Evolutionary conservation across 2,329 filamentous ascomycete genomes (phyloP), one percentile per base, ranked within the genome.

Genomic region (Colletotrichum sp.): DNA sequence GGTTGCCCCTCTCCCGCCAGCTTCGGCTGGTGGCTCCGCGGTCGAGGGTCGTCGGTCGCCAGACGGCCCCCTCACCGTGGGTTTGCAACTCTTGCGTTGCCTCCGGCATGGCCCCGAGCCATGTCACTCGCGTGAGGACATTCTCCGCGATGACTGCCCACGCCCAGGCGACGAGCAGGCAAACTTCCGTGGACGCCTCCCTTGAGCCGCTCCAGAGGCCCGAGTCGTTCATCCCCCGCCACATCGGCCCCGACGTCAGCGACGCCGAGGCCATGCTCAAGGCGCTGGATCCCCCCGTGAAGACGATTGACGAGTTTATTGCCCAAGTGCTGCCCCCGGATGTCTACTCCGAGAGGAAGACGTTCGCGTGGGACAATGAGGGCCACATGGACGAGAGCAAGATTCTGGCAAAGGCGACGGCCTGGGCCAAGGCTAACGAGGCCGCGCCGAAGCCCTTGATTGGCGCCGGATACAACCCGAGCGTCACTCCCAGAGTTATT

Each of bases 401-500:
- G 79, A 87, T 93, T 55, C 84, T 92, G 59, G 86, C 87, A 6
- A 84, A 84, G 12, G 85, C 83, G 39, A 79, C 82, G 10, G 78
- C 80, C 4, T 82, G 84, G 32, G 81, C 84, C 34, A 82, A 81
- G 62, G 81, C 81, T 69, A 89, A 88, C 77, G 87, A 87, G 52
- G 64, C 75, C 16, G 75, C 71, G 3, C 77, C 77, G 73, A 87
- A 92, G 80, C 96, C 92, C 81, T 94, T 96, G 82, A 96, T 98
- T 79, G 96, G 96, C 6, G 92, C 91, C 74, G 96, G 96, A 74
- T 99, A 98, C 89, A 95, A 96, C 79, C 93, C 92, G 44, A 96
- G 95, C n/a, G 91, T 94, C 79, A 94, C 95, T 1, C 96, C 96
- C 6, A 92, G 95, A 72, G 96, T 98, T 73, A 98, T 99, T 84